Evolutionary conservation across 1,284 basidiomycete genomes (phyloP).

Genomic region (Ganoderma sinense): DNA sequence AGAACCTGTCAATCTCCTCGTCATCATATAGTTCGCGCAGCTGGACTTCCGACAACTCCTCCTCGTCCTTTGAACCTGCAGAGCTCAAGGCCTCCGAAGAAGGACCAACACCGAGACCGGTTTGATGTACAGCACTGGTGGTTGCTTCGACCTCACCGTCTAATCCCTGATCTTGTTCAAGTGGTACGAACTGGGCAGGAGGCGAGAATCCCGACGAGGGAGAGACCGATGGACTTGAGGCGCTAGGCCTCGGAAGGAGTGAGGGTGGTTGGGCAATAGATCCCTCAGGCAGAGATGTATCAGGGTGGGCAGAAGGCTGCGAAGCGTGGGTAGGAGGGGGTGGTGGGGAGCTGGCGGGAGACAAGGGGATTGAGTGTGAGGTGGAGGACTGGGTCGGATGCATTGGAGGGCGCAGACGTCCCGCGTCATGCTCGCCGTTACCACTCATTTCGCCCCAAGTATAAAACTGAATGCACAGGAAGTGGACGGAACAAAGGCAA

Average conservation of each 20-base stretch:
- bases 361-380: background rate
- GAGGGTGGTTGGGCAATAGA: background rate
- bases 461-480: background rate
- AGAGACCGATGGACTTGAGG: background rate
- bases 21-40: slow-evolving; percentile 65
- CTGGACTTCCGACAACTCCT: slow-evolving; percentile 45
- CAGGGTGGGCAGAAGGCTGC: background rate
- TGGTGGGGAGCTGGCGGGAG: background rate
- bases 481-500: too few species aligned
- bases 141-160: slow-evolving; percentile 7
- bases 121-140: background rate
- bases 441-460: background rate
- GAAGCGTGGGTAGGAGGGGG: slow-evolving; percentile 1
- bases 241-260: background rate
- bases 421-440: background rate
- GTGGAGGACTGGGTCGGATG: slow-evolving; percentile 3
- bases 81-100: slow-evolving; percentile 12
- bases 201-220: background rate
- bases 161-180: background rate
- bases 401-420: background rate
- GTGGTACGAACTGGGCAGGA: background rate
- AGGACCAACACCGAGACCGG: background rate
- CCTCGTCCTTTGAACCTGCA: slow-evolving; percentile 28
- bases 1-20: slow-evolving; percentile 67
- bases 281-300: background rate